Evolutionary conservation across 2,329 filamentous ascomycete species (phyloP).

Genomic region (Talaromyces sp.): DNA sequence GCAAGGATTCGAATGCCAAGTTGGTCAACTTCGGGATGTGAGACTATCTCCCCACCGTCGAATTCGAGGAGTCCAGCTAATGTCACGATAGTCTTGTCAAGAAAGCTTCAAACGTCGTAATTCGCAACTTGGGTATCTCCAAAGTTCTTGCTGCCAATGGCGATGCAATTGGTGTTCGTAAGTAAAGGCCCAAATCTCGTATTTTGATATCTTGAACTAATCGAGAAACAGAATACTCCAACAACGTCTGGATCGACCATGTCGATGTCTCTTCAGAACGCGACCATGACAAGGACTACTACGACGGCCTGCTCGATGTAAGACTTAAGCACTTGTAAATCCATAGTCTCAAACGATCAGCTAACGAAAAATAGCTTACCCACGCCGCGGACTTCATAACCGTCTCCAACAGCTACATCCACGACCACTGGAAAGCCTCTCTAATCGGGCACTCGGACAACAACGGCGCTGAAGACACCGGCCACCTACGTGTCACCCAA

Average conservation of each 20-base stretch:
- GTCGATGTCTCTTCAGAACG: not conserved
- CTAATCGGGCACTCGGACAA: slow-evolving; percentile 37
- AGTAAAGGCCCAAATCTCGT: not conserved
- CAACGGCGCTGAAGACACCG: not conserved
- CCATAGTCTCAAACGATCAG: not conserved
- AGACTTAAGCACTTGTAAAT: too few species aligned
- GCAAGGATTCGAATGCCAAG: not conserved
- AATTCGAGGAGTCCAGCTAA: not conserved
- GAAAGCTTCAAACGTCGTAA: not conserved
- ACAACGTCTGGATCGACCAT: not conserved
- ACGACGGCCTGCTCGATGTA: not conserved
- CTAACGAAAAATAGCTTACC: slow-evolving; percentile 39
- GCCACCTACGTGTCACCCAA: not conserved
- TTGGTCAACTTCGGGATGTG: not conserved
- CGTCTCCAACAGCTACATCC: slow-evolving; percentile 52
- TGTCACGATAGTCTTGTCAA: not conserved
- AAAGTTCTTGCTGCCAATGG: not conserved
- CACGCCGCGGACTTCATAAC: slow-evolving; percentile 60
- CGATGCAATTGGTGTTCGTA: not conserved
- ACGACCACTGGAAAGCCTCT: slow-evolving; percentile 62
- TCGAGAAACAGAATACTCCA: not conserved
- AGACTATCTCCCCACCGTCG: not conserved
- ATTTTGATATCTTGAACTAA: not conserved
- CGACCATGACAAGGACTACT: not conserved
- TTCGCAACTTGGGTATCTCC: not conserved